Conservation (phyloP, 2,329 filamentous ascomycete genomes). For the Aspergillus quadricinctus region DNA sequence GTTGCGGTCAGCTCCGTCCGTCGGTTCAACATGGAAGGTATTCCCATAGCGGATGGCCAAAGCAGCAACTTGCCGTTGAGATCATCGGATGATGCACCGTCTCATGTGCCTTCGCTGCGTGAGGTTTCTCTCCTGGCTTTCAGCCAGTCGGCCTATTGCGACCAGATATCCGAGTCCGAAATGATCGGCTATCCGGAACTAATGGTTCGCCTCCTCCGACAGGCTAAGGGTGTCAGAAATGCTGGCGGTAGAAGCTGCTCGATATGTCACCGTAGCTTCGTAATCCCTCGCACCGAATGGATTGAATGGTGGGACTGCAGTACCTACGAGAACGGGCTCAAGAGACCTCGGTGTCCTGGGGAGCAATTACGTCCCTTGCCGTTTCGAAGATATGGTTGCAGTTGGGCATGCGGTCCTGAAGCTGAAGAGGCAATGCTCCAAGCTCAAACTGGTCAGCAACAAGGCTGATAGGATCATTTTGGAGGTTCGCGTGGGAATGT, state of each 20-base stretch:
- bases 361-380: constrained; percentile 36
- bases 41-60: constrained; percentile 12
- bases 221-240: constrained; percentile 31
- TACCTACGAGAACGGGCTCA: constrained; percentile 36
- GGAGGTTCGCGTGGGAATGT: neutral
- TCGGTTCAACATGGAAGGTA: constrained; percentile 34
- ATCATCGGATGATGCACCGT: constrained; percentile 2
- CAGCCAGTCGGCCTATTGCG: constrained; percentile 32
- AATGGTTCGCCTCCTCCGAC: constrained; percentile 32
- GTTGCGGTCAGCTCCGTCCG: constrained; percentile 32
- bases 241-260: constrained; percentile 39
- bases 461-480: neutral
- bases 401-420: constrained; percentile 34
- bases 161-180: constrained; percentile 34
- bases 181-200: constrained; percentile 30
- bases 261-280: constrained; percentile 36
- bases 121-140: constrained; percentile 40
- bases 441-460: neutral
- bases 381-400: constrained; percentile 39
- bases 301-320: constrained; percentile 43
- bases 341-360: constrained; percentile 25
- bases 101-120: constrained; percentile 37
- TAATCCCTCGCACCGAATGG: constrained; percentile 42
- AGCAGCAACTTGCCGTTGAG: constrained; percentile 1
- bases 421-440: neutral